Evolutionary conservation across 2,329 filamentous ascomycete genomes (phyloP).

Genomic region (Orbilia blumenaviensis): DNA sequence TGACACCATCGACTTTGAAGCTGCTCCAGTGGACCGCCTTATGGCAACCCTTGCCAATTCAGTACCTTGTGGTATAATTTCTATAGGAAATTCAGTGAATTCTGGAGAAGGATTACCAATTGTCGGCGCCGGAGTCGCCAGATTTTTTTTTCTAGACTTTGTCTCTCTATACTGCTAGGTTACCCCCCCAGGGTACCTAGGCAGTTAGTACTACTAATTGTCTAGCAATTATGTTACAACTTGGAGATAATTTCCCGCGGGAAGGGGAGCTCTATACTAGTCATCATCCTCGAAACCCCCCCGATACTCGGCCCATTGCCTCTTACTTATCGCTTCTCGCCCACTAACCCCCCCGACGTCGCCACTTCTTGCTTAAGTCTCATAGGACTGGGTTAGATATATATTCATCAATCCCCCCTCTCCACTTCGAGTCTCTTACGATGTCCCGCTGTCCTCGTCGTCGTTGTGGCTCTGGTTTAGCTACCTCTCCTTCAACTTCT

Average conservation of each 20-base stretch:
- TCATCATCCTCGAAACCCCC: no score
- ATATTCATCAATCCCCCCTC: not conserved
- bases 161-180: no score
- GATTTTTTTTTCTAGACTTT: not conserved
- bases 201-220: no score
- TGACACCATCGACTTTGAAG: conserved; percentile 21
- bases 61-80: not conserved
- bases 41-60: not conserved
- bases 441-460: conserved; percentile 37
- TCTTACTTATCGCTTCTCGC: not conserved
- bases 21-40: not conserved
- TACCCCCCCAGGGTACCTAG: no score
- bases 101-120: not conserved
- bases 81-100: not conserved
- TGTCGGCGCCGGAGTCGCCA: conserved; percentile 29
- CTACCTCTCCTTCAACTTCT: no score
- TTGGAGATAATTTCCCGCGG: conserved; percentile 28
- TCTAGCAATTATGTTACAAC: no score
- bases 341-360: not conserved
- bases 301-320: conserved; percentile 1
- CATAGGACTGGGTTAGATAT: not conserved
- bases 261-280: not conserved
- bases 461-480: no score
- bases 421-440: not conserved
- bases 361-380: no score